Base-by-base conservation (phyloP, 495 filamentous ascomycete genomes). In the Parathielavia hyrcaniae region DNA sequence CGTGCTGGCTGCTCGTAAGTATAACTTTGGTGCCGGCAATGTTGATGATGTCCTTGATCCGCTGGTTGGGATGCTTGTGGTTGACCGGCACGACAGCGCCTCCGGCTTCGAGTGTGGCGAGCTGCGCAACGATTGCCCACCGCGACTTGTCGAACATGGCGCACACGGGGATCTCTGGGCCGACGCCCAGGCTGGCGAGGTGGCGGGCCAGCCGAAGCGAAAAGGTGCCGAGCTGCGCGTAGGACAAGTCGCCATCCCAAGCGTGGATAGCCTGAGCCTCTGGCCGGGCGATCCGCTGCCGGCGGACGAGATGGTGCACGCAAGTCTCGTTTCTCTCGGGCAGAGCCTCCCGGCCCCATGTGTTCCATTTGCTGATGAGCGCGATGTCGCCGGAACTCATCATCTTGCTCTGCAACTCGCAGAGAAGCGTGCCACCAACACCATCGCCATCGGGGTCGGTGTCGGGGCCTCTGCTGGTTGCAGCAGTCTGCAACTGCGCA, bases 221-320 rank as follows among this genome's bases (percentile, higher is more conserved):
- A 2, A 62, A 40, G 9, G 35, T 13, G 32, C 80, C 69, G 50
- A 86, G 60, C 53, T 84, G 71, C 1, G 49, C 54, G 57, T 76
- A 86, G 0, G 76, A 75, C 50, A 86, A 64, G 34, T 60, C 74
- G n/a, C 77, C 81, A 70, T 86, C 82, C 75, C 79, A 77, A 2
- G 56, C 70, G 9, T 55, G 58, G 38, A 72, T 53, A 0, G 70
- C 70, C 10, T 48, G 52, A 74, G 10, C 68, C 61, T 53, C 4
- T 1, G 36, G 50, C 1, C 36, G 50, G 0, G 61, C 43, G 4
- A 43, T 50, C 8, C 61, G 61, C 36, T 63, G 60, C 49, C 56
- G 57, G 44, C 59, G 60, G 5, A 65, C 61, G 58, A 65, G 57
- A 30, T 38, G 46, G 53, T 67, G 65, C 0, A 67, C 22, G 43